Evolutionary conservation across 345 rosid genomes (phyloP), one percentile per base, ranked within the genome.

Genomic region (Leavenworthia alabamica): DNA sequence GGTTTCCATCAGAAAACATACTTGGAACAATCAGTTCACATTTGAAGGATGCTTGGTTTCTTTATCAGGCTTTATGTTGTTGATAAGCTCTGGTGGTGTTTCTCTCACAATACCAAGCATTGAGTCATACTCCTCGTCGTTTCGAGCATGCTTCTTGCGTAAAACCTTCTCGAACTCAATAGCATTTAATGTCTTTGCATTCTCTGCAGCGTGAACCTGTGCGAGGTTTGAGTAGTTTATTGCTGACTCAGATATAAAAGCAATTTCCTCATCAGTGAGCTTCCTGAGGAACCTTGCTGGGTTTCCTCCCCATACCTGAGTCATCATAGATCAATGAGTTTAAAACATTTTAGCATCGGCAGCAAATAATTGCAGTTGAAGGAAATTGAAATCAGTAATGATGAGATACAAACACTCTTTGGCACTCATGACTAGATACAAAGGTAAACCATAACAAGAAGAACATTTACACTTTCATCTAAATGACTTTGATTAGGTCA

Each of bases 261-360:
- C 77, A 47, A 74, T 77, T 80, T 92, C 98, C 55, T 80, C 80
- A 14, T 78, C 83, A 6, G 80, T 80, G 42, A 92, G 86, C 84
- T 86, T 85, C 72, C 98, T 82, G 77, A 92, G 76, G 71, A 92
- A 92, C 78, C 73, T 86, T 56, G 97, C 98, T 7, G 98, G 95
- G 72, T 92, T 92, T 66, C 98, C 98, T 78, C 84, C 98, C 97
- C 95, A 92, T 28, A 92, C 83, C 98, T 89, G 72, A 57, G 44
- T 41, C 44, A 72, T 52, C 29, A 37, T 37, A 64, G 66, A 57
- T 50, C 47, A 65, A 44, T 24, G 41, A 3, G 27, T 26, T 26
- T 44, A 63, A 39, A 19, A 31, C 3, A 47, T 4, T 20, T 48
- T 15, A 31, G 8, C 15, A 31, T 12, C 28, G 28, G 22, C 29